Evolutionary conservation across 495 filamentous ascomycete genomes (phyloP).

Genomic region (Aspergillus carlsbadensis): DNA sequence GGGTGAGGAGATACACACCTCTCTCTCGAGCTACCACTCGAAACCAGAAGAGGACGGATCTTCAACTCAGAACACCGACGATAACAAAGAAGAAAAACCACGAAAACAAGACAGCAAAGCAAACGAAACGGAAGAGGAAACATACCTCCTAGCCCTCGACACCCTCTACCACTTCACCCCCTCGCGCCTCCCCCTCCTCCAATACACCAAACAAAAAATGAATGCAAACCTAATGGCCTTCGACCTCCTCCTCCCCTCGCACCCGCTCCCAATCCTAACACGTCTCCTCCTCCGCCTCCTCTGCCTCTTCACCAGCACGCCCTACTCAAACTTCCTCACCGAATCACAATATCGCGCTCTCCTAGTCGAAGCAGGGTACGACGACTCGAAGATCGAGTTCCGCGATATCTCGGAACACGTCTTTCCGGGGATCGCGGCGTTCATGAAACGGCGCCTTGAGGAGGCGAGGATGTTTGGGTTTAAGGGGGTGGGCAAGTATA

Average conservation of each 20-base stretch:
- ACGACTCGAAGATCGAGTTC: slow-evolving; percentile 33
- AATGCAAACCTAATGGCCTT: slow-evolving; percentile 47
- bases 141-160: slow-evolving; percentile 45
- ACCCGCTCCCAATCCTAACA: slow-evolving; percentile 4
- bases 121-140: slow-evolving; percentile 25
- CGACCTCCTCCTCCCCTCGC: slow-evolving; percentile 31
- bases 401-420: slow-evolving; percentile 44
- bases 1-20: slow-evolving; percentile 21
- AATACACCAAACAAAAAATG: slow-evolving; percentile 30
- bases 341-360: slow-evolving; percentile 59
- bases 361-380: slow-evolving; percentile 39
- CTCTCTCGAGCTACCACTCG: slow-evolving; percentile 10
- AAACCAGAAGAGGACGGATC: too few relatives aligned
- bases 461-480: slow-evolving; percentile 35
- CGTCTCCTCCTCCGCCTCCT: slow-evolving; percentile 30
- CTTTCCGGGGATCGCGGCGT: slow-evolving; percentile 38
- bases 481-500: slow-evolving; percentile 34
- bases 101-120: not conserved
- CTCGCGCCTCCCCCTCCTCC: slow-evolving; percentile 39
- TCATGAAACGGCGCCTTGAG: slow-evolving; percentile 29
- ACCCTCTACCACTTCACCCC: slow-evolving; percentile 52
- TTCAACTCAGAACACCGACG: not conserved
- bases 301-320: slow-evolving; percentile 31
- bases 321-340: slow-evolving; percentile 46
- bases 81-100: not conserved